A percentile compares a stretch with the other conserved stretches of the same genome.
Evolutionary conservation across 169 alveolate genomes (phyloP).

Genomic region (Plasmodium ovale): DNA sequence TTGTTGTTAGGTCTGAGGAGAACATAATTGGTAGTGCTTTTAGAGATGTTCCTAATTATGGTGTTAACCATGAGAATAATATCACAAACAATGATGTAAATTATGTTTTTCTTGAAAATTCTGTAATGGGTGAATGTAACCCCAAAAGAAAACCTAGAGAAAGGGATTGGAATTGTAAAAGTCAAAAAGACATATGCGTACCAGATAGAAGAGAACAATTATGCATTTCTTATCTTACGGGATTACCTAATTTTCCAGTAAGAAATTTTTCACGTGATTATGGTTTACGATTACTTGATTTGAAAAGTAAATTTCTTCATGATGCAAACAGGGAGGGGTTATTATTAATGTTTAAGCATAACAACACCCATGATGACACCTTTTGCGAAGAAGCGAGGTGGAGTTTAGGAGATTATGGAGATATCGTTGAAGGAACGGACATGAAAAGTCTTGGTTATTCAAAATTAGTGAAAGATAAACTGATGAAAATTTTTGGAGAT

Average conservation of each 20-base stretch:
- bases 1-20: no score
- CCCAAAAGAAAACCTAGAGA: background rate
- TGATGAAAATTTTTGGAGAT: background rate
- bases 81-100: no score
- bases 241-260: background rate
- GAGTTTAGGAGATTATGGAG: background rate
- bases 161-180: background rate
- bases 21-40: no score
- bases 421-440: background rate
- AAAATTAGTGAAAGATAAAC: background rate
- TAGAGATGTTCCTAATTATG: no score
- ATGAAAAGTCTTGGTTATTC: background rate
- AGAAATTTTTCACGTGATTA: background rate
- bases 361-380: background rate
- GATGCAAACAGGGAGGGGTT: background rate
- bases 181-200: background rate
- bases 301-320: background rate
- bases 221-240: background rate
- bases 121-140: background rate
- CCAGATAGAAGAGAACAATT: background rate
- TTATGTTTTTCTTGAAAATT: background rate
- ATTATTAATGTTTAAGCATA: background rate
- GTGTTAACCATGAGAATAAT: no score
- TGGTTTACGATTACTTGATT: background rate
- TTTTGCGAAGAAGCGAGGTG: background rate